Conservation (phyloP, 2,329 filamentous ascomycete genomes). For the Aspergillus awamori region DNA sequence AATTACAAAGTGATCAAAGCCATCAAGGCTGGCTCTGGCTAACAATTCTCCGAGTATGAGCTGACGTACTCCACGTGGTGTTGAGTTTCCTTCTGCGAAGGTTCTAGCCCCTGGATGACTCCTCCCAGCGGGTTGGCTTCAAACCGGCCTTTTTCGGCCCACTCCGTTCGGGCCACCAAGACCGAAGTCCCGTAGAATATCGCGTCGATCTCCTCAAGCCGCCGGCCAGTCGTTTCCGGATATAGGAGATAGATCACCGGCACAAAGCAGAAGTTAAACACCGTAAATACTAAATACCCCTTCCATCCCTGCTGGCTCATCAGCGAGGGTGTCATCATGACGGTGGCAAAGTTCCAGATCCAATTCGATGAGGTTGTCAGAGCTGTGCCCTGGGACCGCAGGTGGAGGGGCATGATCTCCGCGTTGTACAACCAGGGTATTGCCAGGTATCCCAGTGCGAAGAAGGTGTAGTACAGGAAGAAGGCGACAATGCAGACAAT, state of each 20-base stretch:
- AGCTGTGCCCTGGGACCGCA: conserved; percentile 9
- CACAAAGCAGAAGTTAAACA: conserved; percentile 25
- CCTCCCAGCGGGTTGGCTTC: neutral
- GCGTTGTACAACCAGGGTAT: conserved; percentile 27
- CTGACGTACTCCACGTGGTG: neutral
- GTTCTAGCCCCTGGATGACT: neutral
- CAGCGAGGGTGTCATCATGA: conserved; percentile 15
- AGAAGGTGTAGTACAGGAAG: conserved; percentile 19
- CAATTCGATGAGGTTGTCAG: conserved; percentile 15
- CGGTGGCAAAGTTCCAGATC: conserved; percentile 12
- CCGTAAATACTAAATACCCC: conserved; percentile 56
- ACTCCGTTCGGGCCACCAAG: neutral
- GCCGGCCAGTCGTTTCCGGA: conserved; percentile 33
- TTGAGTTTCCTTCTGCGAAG: neutral
- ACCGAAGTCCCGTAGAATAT: conserved; percentile 9
- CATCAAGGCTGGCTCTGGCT: neutral
- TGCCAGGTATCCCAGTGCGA: conserved; percentile 13
- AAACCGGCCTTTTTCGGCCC: neutral
- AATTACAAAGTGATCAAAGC: too few relatives aligned
- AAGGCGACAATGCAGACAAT: conserved; percentile 49
- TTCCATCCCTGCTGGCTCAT: conserved; percentile 52
- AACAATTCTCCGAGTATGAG: neutral
- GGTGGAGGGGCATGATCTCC: conserved; percentile 17
- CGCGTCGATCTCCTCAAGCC: conserved; percentile 42
- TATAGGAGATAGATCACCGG: conserved; percentile 28